A percentile compares a stretch with the other conserved stretches of the same genome.
Evolutionary conservation across 129 eudicot genomes (phyloP).

Genomic region (Pulicaria dysenterica): DNA sequence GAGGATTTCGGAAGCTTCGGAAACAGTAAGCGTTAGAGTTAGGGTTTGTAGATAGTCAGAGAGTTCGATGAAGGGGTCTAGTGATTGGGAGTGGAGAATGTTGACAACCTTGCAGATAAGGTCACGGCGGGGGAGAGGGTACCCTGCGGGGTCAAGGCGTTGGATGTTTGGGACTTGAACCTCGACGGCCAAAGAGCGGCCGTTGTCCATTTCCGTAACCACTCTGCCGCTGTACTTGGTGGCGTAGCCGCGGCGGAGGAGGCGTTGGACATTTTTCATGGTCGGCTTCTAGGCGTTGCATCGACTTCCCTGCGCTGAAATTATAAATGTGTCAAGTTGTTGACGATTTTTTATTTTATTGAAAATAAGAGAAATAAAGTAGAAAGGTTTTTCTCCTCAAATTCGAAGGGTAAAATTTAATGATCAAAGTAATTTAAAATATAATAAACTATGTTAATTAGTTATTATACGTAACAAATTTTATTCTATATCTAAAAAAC

Average conservation of each 20-base stretch:
- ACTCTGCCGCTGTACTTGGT: conserved; percentile 79
- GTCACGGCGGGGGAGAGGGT: conserved; percentile 84
- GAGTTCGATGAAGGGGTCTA: conserved; percentile 57
- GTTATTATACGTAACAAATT: too few species aligned
- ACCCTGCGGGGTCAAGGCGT: conserved; percentile 61
- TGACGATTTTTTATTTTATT: too few species aligned
- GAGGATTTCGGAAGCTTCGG: conserved; percentile 84
- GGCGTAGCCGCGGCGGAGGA: conserved; percentile 75
- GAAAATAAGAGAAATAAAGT: too few species aligned
- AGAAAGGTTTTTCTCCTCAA: too few species aligned
- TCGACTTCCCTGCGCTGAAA: neutral
- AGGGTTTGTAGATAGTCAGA: conserved; percentile 57
- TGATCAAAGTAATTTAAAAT: too few species aligned
- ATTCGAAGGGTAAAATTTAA: too few species aligned
- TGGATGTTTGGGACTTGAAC: conserved; percentile 50
- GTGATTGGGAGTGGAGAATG: conserved; percentile 55
- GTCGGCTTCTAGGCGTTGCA: neutral
- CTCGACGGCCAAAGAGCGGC: conserved; percentile 61
- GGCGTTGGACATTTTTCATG: conserved; percentile 28
- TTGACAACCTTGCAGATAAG: conserved; percentile 66
- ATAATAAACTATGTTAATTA: too few species aligned
- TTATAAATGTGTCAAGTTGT: too few species aligned
- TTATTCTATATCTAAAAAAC: too few species aligned
- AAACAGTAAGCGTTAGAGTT: conserved; percentile 53
- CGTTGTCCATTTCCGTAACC: conserved; percentile 46